These are phyloP conservation scores for Fusarium phyllophilum DNA, from an alignment of 2,329 filamentous ascomycete genomes.

Conservation along the genomic window DNA sequence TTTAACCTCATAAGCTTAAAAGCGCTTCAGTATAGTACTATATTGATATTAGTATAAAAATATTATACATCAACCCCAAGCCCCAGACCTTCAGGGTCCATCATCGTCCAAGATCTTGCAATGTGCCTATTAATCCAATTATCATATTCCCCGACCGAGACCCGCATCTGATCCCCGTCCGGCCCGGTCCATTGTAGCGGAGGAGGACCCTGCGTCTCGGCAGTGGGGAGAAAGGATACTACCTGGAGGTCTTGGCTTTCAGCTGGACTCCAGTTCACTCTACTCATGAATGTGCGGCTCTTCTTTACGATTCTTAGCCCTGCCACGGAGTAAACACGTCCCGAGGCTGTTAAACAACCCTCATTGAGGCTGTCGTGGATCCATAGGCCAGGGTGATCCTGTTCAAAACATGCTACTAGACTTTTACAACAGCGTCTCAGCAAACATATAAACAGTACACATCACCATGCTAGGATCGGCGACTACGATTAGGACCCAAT, in stretches of 20 bases:
- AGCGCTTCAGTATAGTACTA: too few species aligned
- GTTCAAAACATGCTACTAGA: neutral
- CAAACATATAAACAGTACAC: fast-evolving
- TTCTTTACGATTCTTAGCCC: too few species aligned
- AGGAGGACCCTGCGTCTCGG: neutral
- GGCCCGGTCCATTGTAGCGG: neutral
- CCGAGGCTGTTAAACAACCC: neutral
- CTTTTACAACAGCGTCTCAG: neutral
- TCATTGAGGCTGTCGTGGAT: neutral
- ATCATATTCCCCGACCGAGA: neutral
- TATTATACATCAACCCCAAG: neutral
- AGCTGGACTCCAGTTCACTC: neutral
- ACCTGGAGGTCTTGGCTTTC: neutral
- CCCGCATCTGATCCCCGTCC: neutral
- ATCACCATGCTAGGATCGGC: fast-evolving
- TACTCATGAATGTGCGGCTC: neutral
- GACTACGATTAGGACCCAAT: neutral
- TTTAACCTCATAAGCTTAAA: too few species aligned
- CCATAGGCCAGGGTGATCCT: neutral
- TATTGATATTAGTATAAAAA: too few species aligned
- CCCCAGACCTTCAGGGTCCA: neutral
- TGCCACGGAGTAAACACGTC: neutral
- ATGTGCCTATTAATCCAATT: neutral
- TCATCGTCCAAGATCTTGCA: neutral
- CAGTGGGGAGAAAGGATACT: neutral